Conservation (phyloP, 495 filamentous ascomycete genomes). For the Neurospora sp. region DNA sequence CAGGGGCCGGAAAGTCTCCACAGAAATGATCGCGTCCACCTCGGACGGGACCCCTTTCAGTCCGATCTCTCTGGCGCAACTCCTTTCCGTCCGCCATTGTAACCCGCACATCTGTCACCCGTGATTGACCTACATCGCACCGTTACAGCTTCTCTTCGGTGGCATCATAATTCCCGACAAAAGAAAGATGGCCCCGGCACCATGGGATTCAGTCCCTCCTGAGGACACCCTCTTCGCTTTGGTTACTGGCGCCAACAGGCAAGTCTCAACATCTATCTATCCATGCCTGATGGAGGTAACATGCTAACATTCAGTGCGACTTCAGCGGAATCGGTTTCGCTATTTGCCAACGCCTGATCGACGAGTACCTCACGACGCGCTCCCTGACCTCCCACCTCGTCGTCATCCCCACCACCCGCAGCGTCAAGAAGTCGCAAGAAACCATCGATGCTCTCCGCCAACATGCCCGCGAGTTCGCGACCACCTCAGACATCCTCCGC, state of each 20-base stretch:
- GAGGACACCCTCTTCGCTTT: conserved; percentile 44
- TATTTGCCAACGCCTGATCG: conserved; percentile 76
- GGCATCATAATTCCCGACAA: neutral
- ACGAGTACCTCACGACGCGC: conserved; percentile 72
- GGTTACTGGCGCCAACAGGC: conserved; percentile 72
- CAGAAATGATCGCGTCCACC: neutral
- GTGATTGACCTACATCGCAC: neutral
- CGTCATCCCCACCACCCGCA: conserved; percentile 58
- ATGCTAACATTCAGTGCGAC: conserved; percentile 8
- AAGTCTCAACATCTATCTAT: conserved; percentile 5
- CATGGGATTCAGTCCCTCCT: conserved; percentile 39
- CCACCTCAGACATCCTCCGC: conserved; percentile 24
- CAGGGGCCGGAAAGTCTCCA: neutral
- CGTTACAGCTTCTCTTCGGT: too few relatives aligned
- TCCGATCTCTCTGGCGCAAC: neutral
- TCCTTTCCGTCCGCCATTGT: neutral
- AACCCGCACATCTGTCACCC: neutral
- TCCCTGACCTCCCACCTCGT: conserved; percentile 51
- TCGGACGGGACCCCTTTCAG: neutral
- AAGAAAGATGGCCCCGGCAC: conserved; percentile 31
- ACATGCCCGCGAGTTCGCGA: conserved; percentile 38
- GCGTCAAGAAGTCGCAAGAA: conserved; percentile 45
- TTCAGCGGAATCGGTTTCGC: conserved; percentile 80
- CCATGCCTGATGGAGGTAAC: neutral
- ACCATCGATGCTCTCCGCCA: conserved; percentile 45